Base-by-base conservation (phyloP, 139 green algal genomes). In the Edaphochlamys debaryana region DNA sequence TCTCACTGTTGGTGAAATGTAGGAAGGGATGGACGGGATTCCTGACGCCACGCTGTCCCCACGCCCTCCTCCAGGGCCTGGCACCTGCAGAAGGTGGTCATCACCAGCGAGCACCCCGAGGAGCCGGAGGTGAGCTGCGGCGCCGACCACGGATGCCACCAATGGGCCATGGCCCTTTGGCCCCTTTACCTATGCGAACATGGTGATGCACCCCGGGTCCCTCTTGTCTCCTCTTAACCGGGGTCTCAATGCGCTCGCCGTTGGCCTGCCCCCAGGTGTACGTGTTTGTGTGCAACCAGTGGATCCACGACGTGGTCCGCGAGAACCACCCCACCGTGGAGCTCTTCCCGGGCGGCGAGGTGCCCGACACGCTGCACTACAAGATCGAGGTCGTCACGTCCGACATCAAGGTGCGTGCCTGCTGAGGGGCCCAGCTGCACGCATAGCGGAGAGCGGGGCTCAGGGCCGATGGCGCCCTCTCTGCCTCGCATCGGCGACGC, bases 41-140 rank as follows among this genome's bases (percentile, higher is more conserved):
- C n/a, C n/a, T n/a, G n/a, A n/a, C n/a, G n/a, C n/a, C n/a, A n/a
- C n/a, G n/a, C n/a, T n/a, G n/a, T n/a, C n/a, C n/a, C n/a, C n/a
- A n/a, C n/a, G 45, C 13, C 45, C 45, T 54, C 56, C 56, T 22
- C 1, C 56, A 80, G 73, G 0, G 89, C 64, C 6, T 94, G 91
- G 91, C 84, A 91, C 54, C 77, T 94, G 58, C 77, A 89, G 71
- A 87, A 84, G 66, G 89, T 92, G 36, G 70, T 90, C 36, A 85
- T 94, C 32, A 87, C 79, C 17, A 74, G 69, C 56, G 68, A n/a
- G 8, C 52, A 78, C 30, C 68, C 79, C 2, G 79, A 85, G 67
- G 79, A 79, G 68, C 67, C 67, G 29, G 79, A 81, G 60, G 58
- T 81, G 73, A 3, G 50, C 17, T 73, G 37, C 38, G n/a, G n/a